Conservation (phyloP, 2,329 filamentous ascomycete genomes). For the Epichloe gansuensis region DNA sequence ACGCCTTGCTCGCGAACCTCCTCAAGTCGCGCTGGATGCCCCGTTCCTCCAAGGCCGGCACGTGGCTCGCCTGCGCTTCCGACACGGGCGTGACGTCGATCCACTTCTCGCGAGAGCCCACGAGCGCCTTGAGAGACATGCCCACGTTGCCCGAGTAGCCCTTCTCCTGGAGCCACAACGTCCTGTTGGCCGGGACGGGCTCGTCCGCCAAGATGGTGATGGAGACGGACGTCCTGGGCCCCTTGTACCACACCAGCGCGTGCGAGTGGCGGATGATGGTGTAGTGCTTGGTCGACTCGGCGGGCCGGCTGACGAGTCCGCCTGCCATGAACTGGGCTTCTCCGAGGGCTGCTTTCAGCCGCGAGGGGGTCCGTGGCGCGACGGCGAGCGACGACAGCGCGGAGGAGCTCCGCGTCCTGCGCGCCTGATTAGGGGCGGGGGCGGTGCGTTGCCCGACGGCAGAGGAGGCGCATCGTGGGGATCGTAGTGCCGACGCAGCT, state of each 20-base stretch:
- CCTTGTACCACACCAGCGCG: constrained; percentile 53
- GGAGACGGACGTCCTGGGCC: constrained; percentile 49
- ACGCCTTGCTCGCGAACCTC: constrained; percentile 47
- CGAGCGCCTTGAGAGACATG: constrained; percentile 51
- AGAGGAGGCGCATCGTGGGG: background rate
- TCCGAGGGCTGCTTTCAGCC: constrained; percentile 36
- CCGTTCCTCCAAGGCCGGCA: constrained; percentile 47
- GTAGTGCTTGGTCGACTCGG: constrained; percentile 52
- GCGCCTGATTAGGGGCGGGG: constrained; percentile 7
- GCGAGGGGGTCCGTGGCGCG: constrained; percentile 11
- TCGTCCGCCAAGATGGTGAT: constrained; percentile 52
- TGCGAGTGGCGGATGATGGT: constrained; percentile 55
- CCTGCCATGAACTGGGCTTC: constrained; percentile 55
- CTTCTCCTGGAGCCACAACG: constrained; percentile 55
- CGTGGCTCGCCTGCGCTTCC: constrained; percentile 31
- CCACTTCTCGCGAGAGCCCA: constrained; percentile 49
- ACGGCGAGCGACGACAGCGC: constrained; percentile 10
- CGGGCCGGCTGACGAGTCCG: constrained; percentile 50
- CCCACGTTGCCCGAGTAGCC: constrained; percentile 58
- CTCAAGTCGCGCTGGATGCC: constrained; percentile 56
- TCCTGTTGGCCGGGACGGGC: constrained; percentile 43
- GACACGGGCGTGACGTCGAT: constrained; percentile 53
- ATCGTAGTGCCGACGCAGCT: background rate
- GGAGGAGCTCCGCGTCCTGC: constrained; percentile 22
- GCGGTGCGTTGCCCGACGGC: background rate